Percentiles rank a stretch among this genome's conserved stretches.
These are phyloP conservation scores for Pseudogymnoascus sp. DNA, from an alignment of 2,329 filamentous ascomycete genomes.

Conservation along the genomic window DNA sequence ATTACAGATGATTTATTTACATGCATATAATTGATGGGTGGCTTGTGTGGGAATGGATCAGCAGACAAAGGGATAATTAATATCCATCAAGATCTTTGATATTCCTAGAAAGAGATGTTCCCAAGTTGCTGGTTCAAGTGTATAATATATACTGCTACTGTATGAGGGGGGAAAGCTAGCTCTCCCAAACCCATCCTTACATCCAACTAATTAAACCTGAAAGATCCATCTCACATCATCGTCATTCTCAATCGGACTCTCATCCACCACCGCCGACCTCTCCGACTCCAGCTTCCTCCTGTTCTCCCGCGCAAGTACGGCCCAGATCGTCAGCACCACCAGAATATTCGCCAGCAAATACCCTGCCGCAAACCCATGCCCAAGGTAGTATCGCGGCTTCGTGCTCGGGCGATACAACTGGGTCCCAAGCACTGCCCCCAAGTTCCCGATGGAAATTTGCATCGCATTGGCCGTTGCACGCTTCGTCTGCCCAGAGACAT, in stretches of 20 bases:
- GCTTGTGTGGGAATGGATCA: not conserved
- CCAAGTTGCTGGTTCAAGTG: not conserved
- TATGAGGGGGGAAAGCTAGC: not conserved
- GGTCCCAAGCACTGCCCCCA: constrained; percentile 62
- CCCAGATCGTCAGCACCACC: constrained; percentile 47
- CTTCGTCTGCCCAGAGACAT: constrained; percentile 65
- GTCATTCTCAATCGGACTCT: constrained; percentile 50
- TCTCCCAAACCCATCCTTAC: not conserved
- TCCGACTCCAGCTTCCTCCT: constrained; percentile 39
- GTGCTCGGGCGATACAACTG: constrained; percentile 58
- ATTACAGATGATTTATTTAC: not conserved
- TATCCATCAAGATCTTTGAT: not conserved
- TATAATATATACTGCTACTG: not conserved
- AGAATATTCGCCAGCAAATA: constrained; percentile 54
- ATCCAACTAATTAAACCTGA: constrained; percentile 19
- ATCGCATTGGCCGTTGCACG: constrained; percentile 61
- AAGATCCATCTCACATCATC: constrained; percentile 61
- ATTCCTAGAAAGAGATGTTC: not conserved
- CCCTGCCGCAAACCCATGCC: constrained; percentile 58
- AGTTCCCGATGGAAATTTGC: constrained; percentile 65
- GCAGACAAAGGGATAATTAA: not conserved
- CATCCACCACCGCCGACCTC: constrained; percentile 46
- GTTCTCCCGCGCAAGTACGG: constrained; percentile 52
- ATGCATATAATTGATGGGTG: not conserved
- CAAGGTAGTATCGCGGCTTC: constrained; percentile 56